Percentiles rank a stretch among this genome's conserved stretches.
phyloP scores from a whole-genome alignment of 176 grass and related monocot genomes.

The Ensete ventricosum region DNA sequence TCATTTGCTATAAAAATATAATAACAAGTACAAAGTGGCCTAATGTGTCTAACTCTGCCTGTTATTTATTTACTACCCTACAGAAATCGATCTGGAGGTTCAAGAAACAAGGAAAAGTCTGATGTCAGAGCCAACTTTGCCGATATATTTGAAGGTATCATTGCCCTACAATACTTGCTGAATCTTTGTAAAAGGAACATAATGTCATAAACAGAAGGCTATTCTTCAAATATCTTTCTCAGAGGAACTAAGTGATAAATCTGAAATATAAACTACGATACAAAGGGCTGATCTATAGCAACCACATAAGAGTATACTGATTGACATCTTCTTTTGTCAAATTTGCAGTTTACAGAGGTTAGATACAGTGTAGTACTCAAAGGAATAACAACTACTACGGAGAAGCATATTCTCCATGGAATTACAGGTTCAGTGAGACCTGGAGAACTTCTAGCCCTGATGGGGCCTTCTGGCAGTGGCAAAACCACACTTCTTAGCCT shows the following conservation, averaged over 20 bases:
- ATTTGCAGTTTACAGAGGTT: conserved; percentile 69
- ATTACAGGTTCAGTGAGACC: conserved; percentile 69
- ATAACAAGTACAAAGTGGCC: background rate
- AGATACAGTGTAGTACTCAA: conserved; percentile 62
- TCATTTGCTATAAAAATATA: background rate
- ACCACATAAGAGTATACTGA: background rate
- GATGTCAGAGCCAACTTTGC: conserved; percentile 58
- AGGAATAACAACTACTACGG: conserved; percentile 25
- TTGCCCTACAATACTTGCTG: background rate
- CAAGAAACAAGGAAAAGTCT: conserved; percentile 40
- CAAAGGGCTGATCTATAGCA: background rate
- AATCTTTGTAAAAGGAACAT: background rate
- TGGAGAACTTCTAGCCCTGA: conserved; percentile 79
- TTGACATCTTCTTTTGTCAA: background rate
- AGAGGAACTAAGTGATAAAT: background rate
- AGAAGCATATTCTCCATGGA: conserved; percentile 54
- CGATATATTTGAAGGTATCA: conserved; percentile 81
- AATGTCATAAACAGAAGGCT: background rate
- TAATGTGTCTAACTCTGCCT: background rate
- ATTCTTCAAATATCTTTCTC: background rate
- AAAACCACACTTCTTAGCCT: conserved; percentile 92
- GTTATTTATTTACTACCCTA: background rate
- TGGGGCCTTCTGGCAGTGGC: conserved; percentile 91
- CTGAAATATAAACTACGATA: background rate
- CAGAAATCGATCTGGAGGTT: conserved; percentile 54